Base-by-base conservation (phyloP, 192 early-diverging fungal genomes). In the Geranomyces variabilis region DNA sequence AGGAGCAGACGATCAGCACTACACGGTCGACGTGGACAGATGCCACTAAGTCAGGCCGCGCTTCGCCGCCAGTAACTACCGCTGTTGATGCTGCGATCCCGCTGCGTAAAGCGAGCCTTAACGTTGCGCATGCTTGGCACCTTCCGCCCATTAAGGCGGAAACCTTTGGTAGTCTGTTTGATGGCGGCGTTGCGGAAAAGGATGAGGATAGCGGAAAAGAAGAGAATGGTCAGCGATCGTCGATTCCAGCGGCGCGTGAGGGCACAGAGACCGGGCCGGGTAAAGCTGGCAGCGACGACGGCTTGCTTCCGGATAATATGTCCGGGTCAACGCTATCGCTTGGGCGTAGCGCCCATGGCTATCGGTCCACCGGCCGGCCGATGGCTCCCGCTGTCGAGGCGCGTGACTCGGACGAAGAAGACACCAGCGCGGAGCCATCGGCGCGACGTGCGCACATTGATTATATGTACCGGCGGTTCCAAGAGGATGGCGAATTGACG, bases 21-120 rank as follows among this genome's bases (percentile, higher is more conserved):
- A 41, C 36, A 3, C 36, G 36, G 5, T 41, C 36, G 3, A 10
- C 36, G 3, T 41, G 36, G 36, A 41, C 36, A 41, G 36, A 41
- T 41, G 36, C 36, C 10, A 10, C 3, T 41, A 10, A 3, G 5
- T 10, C 3, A 10, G 10, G 36, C 36, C 36, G 36, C 36, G 36
- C 3, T 41, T 41, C 10, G 36, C 36, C 36, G 3, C 36, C 36
- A 41, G 36, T 41, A 10, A 41, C 36, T 41, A 41, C 36, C 5
- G 36, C 36, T 10, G 36, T 53, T 3, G 24, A 53, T 26, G 24
- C 24, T 3, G 51, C 19, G 7, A 53, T 53, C 51, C 51, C 51
- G 51, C n/a, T 26, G 36, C 51, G 51, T 7, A 53, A 53, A 53
- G 51, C 51, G 17, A 53, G 51, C 51, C 24, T 53, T 7, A 53